Base-by-base conservation (phyloP, 192 early-diverging fungal genomes). In the Rhizophagus clarus region DNA sequence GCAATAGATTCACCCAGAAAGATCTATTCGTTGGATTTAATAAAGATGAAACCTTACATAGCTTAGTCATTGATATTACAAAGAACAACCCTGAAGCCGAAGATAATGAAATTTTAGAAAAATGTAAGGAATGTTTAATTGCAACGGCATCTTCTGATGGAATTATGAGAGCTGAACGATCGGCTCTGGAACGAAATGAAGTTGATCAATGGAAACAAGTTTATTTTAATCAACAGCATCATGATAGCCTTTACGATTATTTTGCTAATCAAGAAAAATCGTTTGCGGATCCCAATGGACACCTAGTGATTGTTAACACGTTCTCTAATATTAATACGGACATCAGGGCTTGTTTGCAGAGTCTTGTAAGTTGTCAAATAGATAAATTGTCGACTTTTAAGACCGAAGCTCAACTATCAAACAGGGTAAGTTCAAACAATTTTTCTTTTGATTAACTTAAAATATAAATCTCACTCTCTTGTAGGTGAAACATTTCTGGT, bases 11-110 rank as follows among this genome's bases (percentile, higher is more conserved):
- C 62, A 47, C 61, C 2, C 7, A 60, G 12, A 68, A 61, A 34
- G 80, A 81, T 47, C 1, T 81, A 24, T 81, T 81, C 12, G 67
- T 81, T 47, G 80, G 80, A 10, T 81, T 69, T 69, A 17, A 66
- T 24, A 3, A 12, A 49, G 66, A 49, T 15, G 74, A 77, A 42
- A 81, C 75, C 4, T 24, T 81, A 20, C 73, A 70, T 15, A 81
- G 80, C 61, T 61, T 79, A 60, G 47, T 79, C n/a, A 71, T 79
- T 7, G 32, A 79, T 31, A 10, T 14, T 32, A 40, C 26, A 9
- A 51, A 72, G 34, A 79, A 71, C 10, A 71, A 72, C 42, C 51
- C 77, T 15, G 37, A 56, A 11, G 14, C 14, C 1, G 20, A 76
- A 42, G 32, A 75, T 60, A 26, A 61, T 20, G 47, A n/a, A 28